Evolutionary conservation across 23 red algal genomes (phyloP).

Genomic region (Gracilaria domingensis): DNA sequence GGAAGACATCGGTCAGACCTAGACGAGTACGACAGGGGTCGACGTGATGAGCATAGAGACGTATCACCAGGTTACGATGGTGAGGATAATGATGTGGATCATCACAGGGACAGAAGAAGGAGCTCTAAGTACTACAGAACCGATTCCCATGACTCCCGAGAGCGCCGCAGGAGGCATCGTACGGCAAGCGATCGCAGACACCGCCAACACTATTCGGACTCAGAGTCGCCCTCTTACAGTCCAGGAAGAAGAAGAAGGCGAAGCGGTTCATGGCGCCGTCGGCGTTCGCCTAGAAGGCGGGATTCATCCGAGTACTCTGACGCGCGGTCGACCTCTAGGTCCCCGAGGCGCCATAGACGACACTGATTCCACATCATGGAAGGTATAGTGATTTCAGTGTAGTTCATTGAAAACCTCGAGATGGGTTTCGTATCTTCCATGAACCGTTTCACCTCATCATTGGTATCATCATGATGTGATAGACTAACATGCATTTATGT

Average conservation of each 20-base stretch:
- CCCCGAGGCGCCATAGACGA: conserved; percentile 5
- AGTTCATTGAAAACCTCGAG: background rate
- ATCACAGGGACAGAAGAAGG: conserved; percentile 4
- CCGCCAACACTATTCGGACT: conserved; percentile 17
- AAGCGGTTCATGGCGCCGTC: conserved; percentile 12
- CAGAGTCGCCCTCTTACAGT: conserved; percentile 10
- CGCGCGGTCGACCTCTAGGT: conserved; percentile 9
- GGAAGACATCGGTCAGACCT: conserved; percentile 29
- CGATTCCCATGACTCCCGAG: conserved; percentile 14
- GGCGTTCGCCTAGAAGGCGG: conserved; percentile 11
- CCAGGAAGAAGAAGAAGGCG: conserved; percentile 17
- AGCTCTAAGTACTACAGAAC: conserved; percentile 4
- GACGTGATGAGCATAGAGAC: conserved; percentile 9
- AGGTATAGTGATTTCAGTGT: conserved; percentile 35
- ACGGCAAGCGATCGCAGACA: background rate
- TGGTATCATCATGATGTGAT: background rate
- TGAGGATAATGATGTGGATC: conserved; percentile 16
- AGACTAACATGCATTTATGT: conserved; percentile 36
- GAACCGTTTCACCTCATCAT: too few species aligned
- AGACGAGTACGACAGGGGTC: conserved; percentile 9
- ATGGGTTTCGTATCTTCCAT: background rate
- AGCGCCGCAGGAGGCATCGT: conserved; percentile 17
- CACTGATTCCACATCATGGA: conserved; percentile 7
- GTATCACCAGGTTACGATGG: conserved; percentile 9
- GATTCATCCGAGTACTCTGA: conserved; percentile 26